Evolutionary conservation across 164 flowering plant genomes (phyloP).

Genomic region (Sextonia rubra): DNA sequence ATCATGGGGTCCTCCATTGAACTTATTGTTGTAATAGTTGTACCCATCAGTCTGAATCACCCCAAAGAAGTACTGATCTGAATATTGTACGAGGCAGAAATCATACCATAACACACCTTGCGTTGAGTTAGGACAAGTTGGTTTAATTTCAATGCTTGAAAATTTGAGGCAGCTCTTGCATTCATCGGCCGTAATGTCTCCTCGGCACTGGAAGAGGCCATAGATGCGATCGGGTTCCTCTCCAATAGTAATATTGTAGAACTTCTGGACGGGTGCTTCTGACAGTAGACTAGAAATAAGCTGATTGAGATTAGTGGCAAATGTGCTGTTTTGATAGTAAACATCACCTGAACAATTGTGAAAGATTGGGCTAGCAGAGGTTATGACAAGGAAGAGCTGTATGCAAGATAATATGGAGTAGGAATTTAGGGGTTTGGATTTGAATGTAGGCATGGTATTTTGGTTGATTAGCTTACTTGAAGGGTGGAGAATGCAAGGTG

Average conservation of each 20-base stretch:
- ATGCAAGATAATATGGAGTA: too few species aligned
- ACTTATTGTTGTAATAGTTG: not conserved
- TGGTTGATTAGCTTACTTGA: too few species aligned
- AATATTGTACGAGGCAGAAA: conserved; percentile 13
- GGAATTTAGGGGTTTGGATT: too few species aligned
- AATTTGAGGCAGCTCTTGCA: conserved; percentile 10
- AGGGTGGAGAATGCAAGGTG: too few species aligned
- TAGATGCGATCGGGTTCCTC: conserved; percentile 1
- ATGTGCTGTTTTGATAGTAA: too few species aligned
- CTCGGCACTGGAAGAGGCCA: conserved; percentile 15
- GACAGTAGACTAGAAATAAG: too few species aligned
- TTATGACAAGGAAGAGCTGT: too few species aligned
- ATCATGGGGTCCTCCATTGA: not conserved
- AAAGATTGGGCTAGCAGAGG: too few species aligned
- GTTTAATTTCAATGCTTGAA: not conserved
- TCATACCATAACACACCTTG: conserved; percentile 8
- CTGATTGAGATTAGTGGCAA: too few species aligned
- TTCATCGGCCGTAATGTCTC: not conserved
- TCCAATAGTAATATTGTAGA: conserved; percentile 7
- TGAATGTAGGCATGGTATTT: too few species aligned
- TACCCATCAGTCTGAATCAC: not conserved
- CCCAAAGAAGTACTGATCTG: not conserved
- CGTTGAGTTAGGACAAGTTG: conserved; percentile 7
- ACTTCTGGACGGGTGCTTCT: not conserved
- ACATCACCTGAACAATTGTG: too few species aligned